Evolutionary conservation across 2,329 filamentous ascomycete species (phyloP).

Genomic region (Bretziella fagacearum): DNA sequence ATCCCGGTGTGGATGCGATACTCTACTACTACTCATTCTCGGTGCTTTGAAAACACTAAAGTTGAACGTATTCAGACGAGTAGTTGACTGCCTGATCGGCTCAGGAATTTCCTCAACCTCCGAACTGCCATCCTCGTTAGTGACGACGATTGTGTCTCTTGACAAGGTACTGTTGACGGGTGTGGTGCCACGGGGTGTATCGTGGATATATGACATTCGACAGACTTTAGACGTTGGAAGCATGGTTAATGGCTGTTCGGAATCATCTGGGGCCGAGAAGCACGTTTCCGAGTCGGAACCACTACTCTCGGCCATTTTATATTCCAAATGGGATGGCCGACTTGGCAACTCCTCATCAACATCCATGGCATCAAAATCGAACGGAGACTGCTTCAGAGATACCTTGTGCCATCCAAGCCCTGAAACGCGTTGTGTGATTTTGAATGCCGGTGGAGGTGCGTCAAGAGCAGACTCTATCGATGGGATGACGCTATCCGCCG

Average conservation of each 20-base stretch:
- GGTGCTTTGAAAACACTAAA: not conserved
- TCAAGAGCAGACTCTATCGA: not conserved
- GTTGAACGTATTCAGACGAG: not conserved
- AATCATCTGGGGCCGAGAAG: not conserved
- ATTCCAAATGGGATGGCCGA: not conserved
- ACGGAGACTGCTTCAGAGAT: not conserved
- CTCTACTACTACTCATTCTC: too few species aligned
- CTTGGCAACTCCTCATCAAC: not conserved
- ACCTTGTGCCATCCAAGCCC: not conserved
- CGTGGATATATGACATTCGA: slow-evolving; percentile 2
- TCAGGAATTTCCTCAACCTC: not conserved
- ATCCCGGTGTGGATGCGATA: not conserved
- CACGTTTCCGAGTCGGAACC: not conserved
- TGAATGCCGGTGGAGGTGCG: not conserved
- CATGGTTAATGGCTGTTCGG: not conserved
- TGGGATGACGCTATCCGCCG: not conserved
- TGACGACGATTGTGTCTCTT: not conserved
- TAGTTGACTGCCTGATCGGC: not conserved
- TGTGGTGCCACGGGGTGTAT: slow-evolving; percentile 3
- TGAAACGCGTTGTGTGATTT: too few species aligned
- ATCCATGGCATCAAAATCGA: not conserved
- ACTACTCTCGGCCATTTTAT: not conserved
- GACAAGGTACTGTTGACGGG: not conserved
- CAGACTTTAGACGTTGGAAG: not conserved
- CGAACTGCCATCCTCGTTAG: not conserved